These are phyloP conservation scores for Serendipita sp. DNA, from an alignment of 768 basidiomycete genomes.

Conservation along the genomic window DNA sequence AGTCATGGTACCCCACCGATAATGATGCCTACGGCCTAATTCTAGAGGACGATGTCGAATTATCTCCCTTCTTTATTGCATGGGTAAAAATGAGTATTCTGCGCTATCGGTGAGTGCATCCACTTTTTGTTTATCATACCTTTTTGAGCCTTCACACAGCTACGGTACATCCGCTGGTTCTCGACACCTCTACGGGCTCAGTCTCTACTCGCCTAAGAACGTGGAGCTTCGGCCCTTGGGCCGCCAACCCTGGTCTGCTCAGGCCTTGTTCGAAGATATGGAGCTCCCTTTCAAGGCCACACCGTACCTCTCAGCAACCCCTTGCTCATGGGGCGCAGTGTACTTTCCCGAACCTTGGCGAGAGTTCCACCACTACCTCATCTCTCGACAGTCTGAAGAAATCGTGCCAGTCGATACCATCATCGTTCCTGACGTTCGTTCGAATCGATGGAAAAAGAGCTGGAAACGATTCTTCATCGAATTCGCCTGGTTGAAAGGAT, in stretches of 20 bases:
- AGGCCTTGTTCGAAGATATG: conserved; percentile 32
- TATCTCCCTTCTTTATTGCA: conserved; percentile 72
- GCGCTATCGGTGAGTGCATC: conserved; percentile 42
- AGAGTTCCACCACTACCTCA: conserved; percentile 68
- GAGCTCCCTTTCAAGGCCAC: conserved; percentile 31
- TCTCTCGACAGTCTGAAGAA: conserved; percentile 48
- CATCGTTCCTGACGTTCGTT: conserved; percentile 62
- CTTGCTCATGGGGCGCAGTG: conserved; percentile 83
- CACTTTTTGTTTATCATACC: neutral
- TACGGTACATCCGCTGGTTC: conserved; percentile 32
- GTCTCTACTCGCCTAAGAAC: conserved; percentile 75
- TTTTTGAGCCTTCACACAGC: conserved; percentile 23
- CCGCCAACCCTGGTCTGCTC: conserved; percentile 52
- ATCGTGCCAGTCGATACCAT: conserved; percentile 23
- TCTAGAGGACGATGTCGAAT: conserved; percentile 75
- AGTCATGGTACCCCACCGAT: conserved; percentile 66
- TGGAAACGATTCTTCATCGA: conserved; percentile 91
- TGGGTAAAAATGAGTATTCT: conserved; percentile 73
- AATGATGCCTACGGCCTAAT: conserved; percentile 64
- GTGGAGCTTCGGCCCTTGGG: conserved; percentile 57
- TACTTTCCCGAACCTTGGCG: conserved; percentile 86
- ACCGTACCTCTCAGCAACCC: conserved; percentile 74
- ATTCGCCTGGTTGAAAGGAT: conserved; percentile 63
- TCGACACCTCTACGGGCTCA: conserved; percentile 57
- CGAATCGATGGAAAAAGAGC: conserved; percentile 63